These are phyloP conservation scores for Tubosaeta sp. DNA, from an alignment of 768 basidiomycete genomes.

Conservation along the genomic window DNA sequence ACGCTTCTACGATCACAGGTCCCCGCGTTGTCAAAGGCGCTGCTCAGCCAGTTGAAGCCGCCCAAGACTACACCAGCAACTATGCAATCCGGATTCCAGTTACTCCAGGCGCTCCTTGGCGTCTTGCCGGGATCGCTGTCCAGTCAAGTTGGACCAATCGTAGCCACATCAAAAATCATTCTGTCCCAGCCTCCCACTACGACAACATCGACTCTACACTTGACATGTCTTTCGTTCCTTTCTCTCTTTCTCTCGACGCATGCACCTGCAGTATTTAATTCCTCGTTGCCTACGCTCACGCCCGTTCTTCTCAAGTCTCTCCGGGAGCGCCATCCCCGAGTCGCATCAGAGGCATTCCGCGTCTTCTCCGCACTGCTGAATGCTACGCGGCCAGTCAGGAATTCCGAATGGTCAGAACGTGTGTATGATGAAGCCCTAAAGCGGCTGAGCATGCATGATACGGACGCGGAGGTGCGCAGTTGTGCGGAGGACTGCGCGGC, in stretches of 20 bases:
- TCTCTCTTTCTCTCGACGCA: slow-evolving; percentile 71
- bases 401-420: slow-evolving; percentile 60
- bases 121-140: slow-evolving; percentile 85
- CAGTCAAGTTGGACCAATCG: slow-evolving; percentile 58
- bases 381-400: slow-evolving; percentile 65
- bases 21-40: slow-evolving; percentile 70
- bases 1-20: slow-evolving; percentile 71
- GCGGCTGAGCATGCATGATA: slow-evolving; percentile 73
- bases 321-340: slow-evolving; percentile 81
- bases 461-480: slow-evolving; percentile 85
- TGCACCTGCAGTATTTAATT: slow-evolving; percentile 53
- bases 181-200: slow-evolving; percentile 67
- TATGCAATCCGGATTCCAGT: slow-evolving; percentile 79
- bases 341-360: slow-evolving; percentile 84
- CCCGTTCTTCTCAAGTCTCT: slow-evolving; percentile 72
- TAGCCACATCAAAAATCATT: slow-evolving; percentile 58
- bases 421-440: slow-evolving; percentile 73
- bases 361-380: slow-evolving; percentile 81
- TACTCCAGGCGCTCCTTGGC: slow-evolving; percentile 69
- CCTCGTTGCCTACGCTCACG: slow-evolving; percentile 62
- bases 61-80: slow-evolving; percentile 73
- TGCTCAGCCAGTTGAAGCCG: slow-evolving; percentile 82
- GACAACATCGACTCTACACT: slow-evolving; percentile 76
- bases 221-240: slow-evolving; percentile 83
- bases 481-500: slow-evolving; percentile 81